Evolutionary conservation across 2,329 filamentous ascomycete species (phyloP).

Genomic region (Dactylellina leptospora): DNA sequence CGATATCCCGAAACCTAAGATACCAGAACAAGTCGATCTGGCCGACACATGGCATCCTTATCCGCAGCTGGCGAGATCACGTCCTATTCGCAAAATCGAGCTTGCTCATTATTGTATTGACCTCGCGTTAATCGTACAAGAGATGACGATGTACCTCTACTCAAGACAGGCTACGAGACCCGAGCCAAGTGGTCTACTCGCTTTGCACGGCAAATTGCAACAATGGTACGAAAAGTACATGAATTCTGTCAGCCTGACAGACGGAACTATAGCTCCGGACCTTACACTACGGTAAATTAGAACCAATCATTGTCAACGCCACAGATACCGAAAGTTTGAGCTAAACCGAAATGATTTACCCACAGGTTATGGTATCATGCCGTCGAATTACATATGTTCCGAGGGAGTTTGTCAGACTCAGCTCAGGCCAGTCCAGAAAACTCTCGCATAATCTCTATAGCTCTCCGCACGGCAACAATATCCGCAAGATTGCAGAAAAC

Average conservation of each 20-base stretch:
- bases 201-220: conserved; percentile 20
- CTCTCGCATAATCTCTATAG: conserved; percentile 29
- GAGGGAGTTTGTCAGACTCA: conserved; percentile 28
- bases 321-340: too few relatives aligned
- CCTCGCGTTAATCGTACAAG: conserved; percentile 24
- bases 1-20: conserved; percentile 32
- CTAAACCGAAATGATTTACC: not conserved
- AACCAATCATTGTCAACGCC: not conserved
- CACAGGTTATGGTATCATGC: conserved; percentile 37
- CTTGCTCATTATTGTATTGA: conserved; percentile 19
- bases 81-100: conserved; percentile 16
- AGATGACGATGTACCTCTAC: conserved; percentile 27
- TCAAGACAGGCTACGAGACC: conserved; percentile 11
- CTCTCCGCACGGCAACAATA: not conserved
- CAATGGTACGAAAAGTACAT: conserved; percentile 31
- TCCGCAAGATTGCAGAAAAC: conserved; percentile 26
- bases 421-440: conserved; percentile 27
- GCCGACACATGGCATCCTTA: conserved; percentile 49
- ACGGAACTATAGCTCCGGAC: conserved; percentile 17
- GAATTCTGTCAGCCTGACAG: conserved; percentile 5
- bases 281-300: conserved; percentile 26
- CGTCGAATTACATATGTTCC: conserved; percentile 34
- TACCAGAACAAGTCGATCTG: conserved; percentile 27
- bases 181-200: conserved; percentile 10
- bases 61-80: conserved; percentile 33